Conservation (phyloP, 768 basidiomycete genomes). For the Imleria badia region DNA sequence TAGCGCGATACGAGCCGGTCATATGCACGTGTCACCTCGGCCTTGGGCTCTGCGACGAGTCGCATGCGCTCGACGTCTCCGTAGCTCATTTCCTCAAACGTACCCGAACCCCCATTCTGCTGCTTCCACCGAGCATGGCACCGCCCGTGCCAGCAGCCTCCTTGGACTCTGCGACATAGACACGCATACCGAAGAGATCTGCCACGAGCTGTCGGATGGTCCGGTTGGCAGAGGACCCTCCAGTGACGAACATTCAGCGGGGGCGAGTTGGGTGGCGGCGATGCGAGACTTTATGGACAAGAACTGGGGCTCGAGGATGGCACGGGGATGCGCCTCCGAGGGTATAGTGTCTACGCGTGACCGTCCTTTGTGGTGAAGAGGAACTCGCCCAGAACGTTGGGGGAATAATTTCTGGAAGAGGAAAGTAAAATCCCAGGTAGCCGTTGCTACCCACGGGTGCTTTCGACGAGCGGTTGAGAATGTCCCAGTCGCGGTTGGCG, state of each 20-base stretch:
- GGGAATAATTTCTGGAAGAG: slow-evolving; percentile 10
- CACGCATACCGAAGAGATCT: slow-evolving; percentile 2
- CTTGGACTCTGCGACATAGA: slow-evolving; percentile 7
- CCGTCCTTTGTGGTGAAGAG: not conserved
- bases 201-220: slow-evolving; percentile 8
- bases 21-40: not conserved
- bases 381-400: slow-evolving; percentile 4
- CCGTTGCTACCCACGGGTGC: not conserved
- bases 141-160: slow-evolving; percentile 6
- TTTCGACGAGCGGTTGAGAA: slow-evolving; percentile 1
- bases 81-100: slow-evolving; percentile 7
- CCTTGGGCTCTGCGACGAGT: slow-evolving; percentile 4
- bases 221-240: slow-evolving; percentile 8
- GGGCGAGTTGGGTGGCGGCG: not conserved
- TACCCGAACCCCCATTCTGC: not conserved
- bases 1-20: slow-evolving; percentile 6
- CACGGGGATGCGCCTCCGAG: slow-evolving; percentile 2
- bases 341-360: not conserved
- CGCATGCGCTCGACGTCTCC: slow-evolving; percentile 2
- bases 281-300: slow-evolving; percentile 14
- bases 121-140: slow-evolving; percentile 10
- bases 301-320: slow-evolving; percentile 10
- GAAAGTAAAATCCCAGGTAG: slow-evolving; percentile 6
- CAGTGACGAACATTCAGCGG: slow-evolving; percentile 5
- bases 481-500: not conserved